A percentile compares a stretch with the other conserved stretches of the same genome.
These are phyloP conservation scores for Komagataella pastoris DNA, from an alignment of 805 yeast genomes.

Conservation along the genomic window DNA sequence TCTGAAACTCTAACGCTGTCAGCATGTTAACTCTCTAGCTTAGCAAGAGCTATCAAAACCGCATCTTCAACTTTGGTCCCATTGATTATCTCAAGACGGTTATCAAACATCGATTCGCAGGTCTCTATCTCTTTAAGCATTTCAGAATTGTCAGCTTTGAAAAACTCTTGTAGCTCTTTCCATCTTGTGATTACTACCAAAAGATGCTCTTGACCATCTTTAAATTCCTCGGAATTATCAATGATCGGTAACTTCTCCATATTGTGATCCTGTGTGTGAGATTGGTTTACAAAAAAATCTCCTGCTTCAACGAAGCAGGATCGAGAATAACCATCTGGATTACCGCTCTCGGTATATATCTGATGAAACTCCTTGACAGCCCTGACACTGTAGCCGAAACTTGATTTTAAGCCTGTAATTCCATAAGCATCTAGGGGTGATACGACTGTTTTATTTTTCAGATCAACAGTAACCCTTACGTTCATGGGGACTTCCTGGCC, in stretches of 20 bases:
- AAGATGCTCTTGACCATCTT: slow-evolving; percentile 13
- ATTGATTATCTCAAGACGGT: slow-evolving; percentile 34
- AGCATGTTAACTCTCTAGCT: slow-evolving; percentile 3
- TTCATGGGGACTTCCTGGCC: slow-evolving; percentile 56
- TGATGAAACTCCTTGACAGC: slow-evolving; percentile 45
- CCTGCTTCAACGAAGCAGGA: slow-evolving; percentile 57
- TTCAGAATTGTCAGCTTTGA: slow-evolving; percentile 30
- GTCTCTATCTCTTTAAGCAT: slow-evolving; percentile 36
- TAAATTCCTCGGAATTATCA: slow-evolving; percentile 8
- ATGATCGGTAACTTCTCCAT: slow-evolving; percentile 2
- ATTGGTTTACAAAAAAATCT: slow-evolving; percentile 32
- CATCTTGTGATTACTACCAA: slow-evolving; percentile 55
- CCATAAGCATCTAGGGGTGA: slow-evolving; percentile 65
- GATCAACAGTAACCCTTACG: slow-evolving; percentile 72
- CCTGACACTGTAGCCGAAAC: slow-evolving; percentile 68
- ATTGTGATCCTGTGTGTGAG: not conserved
- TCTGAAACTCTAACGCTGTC: not conserved
- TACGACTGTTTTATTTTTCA: slow-evolving; percentile 46
- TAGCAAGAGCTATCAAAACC: slow-evolving; percentile 41
- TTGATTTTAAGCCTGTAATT: slow-evolving; percentile 38
- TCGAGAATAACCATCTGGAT: slow-evolving; percentile 55
- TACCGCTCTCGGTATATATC: slow-evolving; percentile 58
- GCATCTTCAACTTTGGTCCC: slow-evolving; percentile 64
- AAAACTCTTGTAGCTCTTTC: slow-evolving; percentile 40
- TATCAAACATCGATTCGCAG: slow-evolving; percentile 60